Conservation (phyloP, 495 filamentous ascomycete genomes). For the Aspergillus conjunctus region DNA sequence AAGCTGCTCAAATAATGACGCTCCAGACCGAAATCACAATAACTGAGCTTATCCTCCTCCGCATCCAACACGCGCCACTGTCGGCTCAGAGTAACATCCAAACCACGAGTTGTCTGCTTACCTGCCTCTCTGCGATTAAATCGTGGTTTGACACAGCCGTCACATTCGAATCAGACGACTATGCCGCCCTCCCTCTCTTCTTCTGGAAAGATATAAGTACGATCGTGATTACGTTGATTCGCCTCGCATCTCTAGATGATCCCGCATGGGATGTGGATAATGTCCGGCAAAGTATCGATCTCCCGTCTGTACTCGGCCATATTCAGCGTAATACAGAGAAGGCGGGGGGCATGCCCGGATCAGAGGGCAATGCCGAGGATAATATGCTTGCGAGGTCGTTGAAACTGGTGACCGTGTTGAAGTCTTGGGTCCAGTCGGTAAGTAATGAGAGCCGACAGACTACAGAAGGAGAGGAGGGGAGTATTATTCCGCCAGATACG, state of each 20-base stretch:
- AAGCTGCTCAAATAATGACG: conserved; percentile 20
- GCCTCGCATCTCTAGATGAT: conserved; percentile 36
- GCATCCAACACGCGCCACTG: conserved; percentile 34
- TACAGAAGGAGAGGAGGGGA: too few relatives aligned
- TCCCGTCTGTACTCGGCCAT: conserved; percentile 33
- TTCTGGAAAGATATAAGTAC: conserved; percentile 27
- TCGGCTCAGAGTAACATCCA: conserved; percentile 17
- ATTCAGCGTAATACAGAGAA: conserved; percentile 25
- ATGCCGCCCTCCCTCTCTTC: conserved; percentile 23
- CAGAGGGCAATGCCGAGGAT: conserved; percentile 4
- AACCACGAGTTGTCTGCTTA: conserved; percentile 17
- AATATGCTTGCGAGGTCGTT: conserved; percentile 3
- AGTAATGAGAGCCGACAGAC: too few relatives aligned
- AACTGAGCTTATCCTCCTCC: conserved; percentile 31
- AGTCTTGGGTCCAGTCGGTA: too few relatives aligned
- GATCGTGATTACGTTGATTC: conserved; percentile 29
- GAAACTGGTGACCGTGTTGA: too few relatives aligned
- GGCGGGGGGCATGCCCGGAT: not conserved
- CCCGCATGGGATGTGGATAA: conserved; percentile 36
- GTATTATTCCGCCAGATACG: too few relatives aligned
- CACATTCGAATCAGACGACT: conserved; percentile 26
- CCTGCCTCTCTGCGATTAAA: conserved; percentile 27
- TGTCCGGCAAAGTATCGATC: conserved; percentile 31
- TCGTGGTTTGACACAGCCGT: conserved; percentile 31
- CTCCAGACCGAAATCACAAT: conserved; percentile 29